Base-by-base conservation (phyloP, 2,329 filamentous ascomycete species). In the Spiromastix sp. region DNA sequence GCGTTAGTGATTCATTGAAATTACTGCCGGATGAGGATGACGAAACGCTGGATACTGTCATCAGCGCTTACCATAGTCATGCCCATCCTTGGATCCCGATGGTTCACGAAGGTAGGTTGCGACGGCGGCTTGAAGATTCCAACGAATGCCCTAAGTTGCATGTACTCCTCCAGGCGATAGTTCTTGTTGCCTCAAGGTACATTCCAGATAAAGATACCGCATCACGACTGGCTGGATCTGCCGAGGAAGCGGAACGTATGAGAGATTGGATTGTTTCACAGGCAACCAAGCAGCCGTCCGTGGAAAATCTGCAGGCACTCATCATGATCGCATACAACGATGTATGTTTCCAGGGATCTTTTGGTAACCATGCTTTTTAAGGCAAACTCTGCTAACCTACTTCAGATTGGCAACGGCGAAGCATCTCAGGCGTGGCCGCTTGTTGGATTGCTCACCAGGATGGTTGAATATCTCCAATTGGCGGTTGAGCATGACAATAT, bases 11-110 rank as follows among this genome's bases (percentile, higher is more conserved):
- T 25, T 3, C 4, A 5, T 12, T 25, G 12, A 25, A 6, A 18
- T 19, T 8, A 2, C n/a, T n/a, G n/a, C n/a, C n/a, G n/a, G n/a
- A n/a, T n/a, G n/a, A n/a, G n/a, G n/a, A n/a, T n/a, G n/a, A n/a
- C n/a, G 48, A 52, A n/a, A 26, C 55, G 1, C 37, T 56, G 6
- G 35, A 46, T 13, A 29, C 37, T 3, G 34, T 57, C 2, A 49
- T 59, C 4, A 50, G 54, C 4, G 46, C 51, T 6, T 55, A 57
- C 34, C 55, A 54, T 30, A 16, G 29, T 2, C 50, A 49, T 9
- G 45, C 56, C 8, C 55, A 57, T 36, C 53, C 50, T 13, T 57
- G 53, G 54, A 57, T 55, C 22, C 55, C 55, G 0, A 49, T 58
- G 9, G 42, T 58, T 6, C 54, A 58, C 32, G 45, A 52, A 2